phyloP scores from a whole-genome alignment of 495 filamentous ascomycete genomes.

The Trichoderma parareesei region DNA sequence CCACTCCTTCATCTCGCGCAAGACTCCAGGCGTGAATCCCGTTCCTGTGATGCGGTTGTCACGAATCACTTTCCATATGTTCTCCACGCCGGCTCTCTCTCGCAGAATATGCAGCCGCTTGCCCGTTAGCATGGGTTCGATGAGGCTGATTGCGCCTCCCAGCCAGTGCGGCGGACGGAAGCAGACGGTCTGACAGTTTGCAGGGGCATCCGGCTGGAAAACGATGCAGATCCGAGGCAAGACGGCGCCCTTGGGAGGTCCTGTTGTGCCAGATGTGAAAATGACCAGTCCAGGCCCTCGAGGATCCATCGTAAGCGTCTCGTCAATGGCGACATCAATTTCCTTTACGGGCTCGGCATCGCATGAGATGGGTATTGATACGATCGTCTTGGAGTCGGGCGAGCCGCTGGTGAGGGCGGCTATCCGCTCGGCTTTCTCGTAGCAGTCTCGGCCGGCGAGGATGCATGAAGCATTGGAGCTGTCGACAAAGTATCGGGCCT shows the following conservation, averaged over 20 bases:
- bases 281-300: neutral
- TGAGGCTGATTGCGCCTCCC: neutral
- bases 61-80: neutral
- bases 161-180: conserved; percentile 2
- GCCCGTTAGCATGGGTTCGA: conserved; percentile 11
- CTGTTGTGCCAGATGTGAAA: neutral
- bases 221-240: conserved; percentile 1
- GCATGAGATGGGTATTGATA: neutral
- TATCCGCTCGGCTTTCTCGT: neutral
- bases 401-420: neutral
- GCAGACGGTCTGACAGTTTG: neutral
- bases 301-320: conserved; percentile 7
- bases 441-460: neutral
- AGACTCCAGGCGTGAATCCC: neutral
- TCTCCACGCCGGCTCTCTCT: neutral
- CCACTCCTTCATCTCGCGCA: conserved; percentile 7
- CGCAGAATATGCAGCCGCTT: neutral
- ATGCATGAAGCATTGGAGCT: neutral
- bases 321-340: neutral
- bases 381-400: neutral
- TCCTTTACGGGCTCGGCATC: neutral
- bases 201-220: neutral
- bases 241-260: neutral
- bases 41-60: neutral
- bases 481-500: neutral